Percentiles rank a stretch among this genome's conserved stretches.
phyloP scores from a whole-genome alignment of 2,329 filamentous ascomycete genomes.

The Coniochaeta sp. region DNA sequence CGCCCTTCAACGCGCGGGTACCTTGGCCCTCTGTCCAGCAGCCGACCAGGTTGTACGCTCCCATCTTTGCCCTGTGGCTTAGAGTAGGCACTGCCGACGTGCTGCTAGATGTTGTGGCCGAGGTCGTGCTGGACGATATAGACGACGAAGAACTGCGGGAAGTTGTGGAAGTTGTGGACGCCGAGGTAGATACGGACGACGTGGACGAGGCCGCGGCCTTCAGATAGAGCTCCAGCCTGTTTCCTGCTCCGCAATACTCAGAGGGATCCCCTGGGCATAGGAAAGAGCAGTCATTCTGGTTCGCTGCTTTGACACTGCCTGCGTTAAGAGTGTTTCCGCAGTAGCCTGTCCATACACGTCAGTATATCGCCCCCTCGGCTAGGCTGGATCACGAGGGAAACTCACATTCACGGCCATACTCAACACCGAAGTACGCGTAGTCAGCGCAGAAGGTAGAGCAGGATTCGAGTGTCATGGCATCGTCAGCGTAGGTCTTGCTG shows the following conservation, averaged over 20 bases:
- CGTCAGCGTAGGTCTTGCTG: conserved; percentile 10
- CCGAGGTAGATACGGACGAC: background rate
- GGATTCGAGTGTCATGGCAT: conserved; percentile 23
- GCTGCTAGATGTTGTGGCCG: conserved; percentile 15
- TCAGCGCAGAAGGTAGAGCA: conserved; percentile 20
- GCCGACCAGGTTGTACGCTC: conserved; percentile 34
- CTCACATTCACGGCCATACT: conserved; percentile 26
- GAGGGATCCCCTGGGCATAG: background rate
- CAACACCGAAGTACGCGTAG: conserved; percentile 25
- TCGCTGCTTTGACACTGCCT: background rate
- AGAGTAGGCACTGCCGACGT: conserved; percentile 17
- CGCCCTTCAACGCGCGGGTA: conserved; percentile 32
- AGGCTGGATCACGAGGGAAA: too few relatives aligned
- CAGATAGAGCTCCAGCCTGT: conserved; percentile 1
- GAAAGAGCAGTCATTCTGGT: background rate
- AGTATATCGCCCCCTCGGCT: too few relatives aligned
- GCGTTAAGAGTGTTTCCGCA: conserved; percentile 3
- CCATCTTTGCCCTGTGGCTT: conserved; percentile 29
- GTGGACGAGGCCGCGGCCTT: conserved; percentile 6
- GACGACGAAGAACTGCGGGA: conserved; percentile 16
- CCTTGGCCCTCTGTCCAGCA: conserved; percentile 40
- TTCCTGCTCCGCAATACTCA: conserved; percentile 2
- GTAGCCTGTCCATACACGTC: background rate
- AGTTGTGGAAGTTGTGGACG: background rate
- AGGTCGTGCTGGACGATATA: conserved; percentile 15